phyloP scores from a whole-genome alignment of 2,329 filamentous ascomycete genomes.

The Trichoderma lentiforme region DNA sequence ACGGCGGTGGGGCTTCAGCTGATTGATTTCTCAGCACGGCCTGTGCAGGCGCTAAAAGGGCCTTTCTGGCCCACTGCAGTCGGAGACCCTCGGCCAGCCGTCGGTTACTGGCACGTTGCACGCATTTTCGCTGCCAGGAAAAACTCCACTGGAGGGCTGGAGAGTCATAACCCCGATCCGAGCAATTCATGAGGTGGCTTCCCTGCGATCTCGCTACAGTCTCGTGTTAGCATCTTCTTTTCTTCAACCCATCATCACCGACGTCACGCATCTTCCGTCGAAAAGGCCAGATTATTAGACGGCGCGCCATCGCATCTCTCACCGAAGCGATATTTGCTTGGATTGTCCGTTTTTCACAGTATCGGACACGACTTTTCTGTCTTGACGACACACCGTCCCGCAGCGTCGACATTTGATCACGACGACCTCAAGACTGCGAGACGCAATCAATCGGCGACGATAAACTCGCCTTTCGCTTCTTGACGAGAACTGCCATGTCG shows the following conservation, averaged over 20 bases:
- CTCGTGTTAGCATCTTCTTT: not conserved
- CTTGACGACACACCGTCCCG: not conserved
- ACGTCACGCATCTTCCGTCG: not conserved
- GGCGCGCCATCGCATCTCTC: not conserved
- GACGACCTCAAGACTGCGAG: not conserved
- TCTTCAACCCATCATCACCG: not conserved
- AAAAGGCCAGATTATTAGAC: not conserved
- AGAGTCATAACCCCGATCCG: constrained; percentile 17
- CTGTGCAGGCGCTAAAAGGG: constrained; percentile 10
- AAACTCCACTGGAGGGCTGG: constrained; percentile 14
- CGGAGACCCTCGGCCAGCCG: constrained; percentile 8
- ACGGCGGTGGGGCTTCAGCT: constrained; percentile 12
- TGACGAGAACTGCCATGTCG: constrained; percentile 52
- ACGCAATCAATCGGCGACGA: not conserved
- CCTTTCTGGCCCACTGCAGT: constrained; percentile 4
- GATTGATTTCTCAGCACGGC: constrained; percentile 19
- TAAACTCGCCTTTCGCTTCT: not conserved
- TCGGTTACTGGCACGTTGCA: constrained; percentile 17
- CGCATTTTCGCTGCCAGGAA: not conserved
- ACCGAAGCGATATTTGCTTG: not conserved
- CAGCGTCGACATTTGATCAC: not conserved
- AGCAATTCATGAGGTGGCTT: not conserved
- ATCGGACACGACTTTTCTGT: not conserved
- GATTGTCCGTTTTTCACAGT: not conserved
- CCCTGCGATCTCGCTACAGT: constrained; percentile 6